Evolutionary conservation across 2,329 filamentous ascomycete species (phyloP).

Genomic region (Pestalotiopsis sp.): DNA sequence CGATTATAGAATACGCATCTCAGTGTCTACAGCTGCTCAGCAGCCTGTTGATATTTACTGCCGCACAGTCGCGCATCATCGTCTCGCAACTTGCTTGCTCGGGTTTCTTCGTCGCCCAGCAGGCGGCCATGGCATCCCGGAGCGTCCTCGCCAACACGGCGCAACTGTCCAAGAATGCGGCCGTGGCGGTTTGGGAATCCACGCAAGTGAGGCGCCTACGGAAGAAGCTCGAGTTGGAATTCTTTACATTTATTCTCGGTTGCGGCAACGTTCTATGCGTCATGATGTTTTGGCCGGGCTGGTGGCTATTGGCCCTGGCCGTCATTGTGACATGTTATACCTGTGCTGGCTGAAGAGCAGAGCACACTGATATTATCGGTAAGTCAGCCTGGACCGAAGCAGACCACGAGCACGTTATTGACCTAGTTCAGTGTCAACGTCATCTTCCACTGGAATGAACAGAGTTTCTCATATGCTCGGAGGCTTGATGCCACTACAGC

Average conservation of each 20-base stretch:
- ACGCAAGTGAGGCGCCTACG: slow-evolving; percentile 34
- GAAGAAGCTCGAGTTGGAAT: slow-evolving; percentile 54
- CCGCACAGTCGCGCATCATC: slow-evolving; percentile 34
- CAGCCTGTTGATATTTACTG: slow-evolving; percentile 33
- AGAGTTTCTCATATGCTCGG: background rate
- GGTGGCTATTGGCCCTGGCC: slow-evolving; percentile 7
- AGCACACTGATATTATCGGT: background rate
- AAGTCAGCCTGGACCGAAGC: background rate
- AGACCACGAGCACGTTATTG: background rate
- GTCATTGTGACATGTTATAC: background rate
- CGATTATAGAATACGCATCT: slow-evolving; percentile 37
- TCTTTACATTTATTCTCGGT: slow-evolving; percentile 53
- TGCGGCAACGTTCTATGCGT: slow-evolving; percentile 51
- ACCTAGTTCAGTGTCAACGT: slow-evolving; percentile 2
- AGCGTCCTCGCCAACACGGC: slow-evolving; percentile 14
- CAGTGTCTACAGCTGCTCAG: slow-evolving; percentile 39
- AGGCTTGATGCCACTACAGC: background rate
- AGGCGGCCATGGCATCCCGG: slow-evolving; percentile 31
- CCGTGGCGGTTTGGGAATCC: slow-evolving; percentile 39
- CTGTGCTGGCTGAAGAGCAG: background rate
- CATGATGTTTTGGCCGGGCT: slow-evolving; percentile 59
- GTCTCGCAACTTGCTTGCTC: slow-evolving; percentile 31
- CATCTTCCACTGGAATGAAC: slow-evolving; percentile 8
- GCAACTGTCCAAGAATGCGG: slow-evolving; percentile 21
- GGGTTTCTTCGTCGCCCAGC: slow-evolving; percentile 32